Percentiles rank a stretch among this genome's conserved stretches.
Conservation (phyloP, 768 basidiomycete species). For the Clavaria fumosa region DNA sequence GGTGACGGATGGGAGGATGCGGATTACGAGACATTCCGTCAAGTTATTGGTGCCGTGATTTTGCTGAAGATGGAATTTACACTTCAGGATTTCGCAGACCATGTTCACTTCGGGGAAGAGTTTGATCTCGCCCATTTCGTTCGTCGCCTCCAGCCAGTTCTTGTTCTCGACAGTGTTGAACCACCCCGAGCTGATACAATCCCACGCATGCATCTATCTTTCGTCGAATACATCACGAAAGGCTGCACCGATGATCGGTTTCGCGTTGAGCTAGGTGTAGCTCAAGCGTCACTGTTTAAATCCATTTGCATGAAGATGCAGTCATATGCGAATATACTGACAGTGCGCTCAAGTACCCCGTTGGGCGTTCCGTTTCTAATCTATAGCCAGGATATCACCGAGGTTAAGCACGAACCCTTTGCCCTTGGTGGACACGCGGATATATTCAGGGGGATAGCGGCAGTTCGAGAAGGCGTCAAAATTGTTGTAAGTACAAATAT, state of each 20-base stretch:
- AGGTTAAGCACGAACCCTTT: no score
- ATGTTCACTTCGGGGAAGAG: not conserved
- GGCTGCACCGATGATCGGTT: not conserved
- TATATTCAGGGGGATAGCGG: no score
- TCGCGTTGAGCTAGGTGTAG: not conserved
- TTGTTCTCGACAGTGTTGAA: slow-evolving; percentile 8
- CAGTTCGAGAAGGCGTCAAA: no score
- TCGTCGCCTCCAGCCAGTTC: slow-evolving; percentile 10
- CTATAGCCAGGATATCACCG: no score
- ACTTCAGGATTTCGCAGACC: slow-evolving; percentile 7
- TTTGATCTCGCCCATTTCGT: slow-evolving; percentile 10
- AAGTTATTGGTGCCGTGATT: slow-evolving; percentile 10
- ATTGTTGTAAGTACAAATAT: no score
- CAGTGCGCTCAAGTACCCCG: no score
- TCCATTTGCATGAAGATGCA: no score
- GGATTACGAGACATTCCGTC: slow-evolving; percentile 11
- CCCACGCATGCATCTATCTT: slow-evolving; percentile 12
- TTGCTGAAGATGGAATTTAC: slow-evolving; percentile 6
- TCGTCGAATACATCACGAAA: slow-evolving; percentile 9
- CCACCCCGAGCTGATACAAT: slow-evolving; percentile 7
- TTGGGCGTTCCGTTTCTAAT: no score
- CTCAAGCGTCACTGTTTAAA: no score
- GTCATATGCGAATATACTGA: no score
- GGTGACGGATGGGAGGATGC: slow-evolving; percentile 4
- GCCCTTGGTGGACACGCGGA: no score